A percentile compares a stretch with the other conserved stretches of the same genome.
These are phyloP conservation scores for Intubia oerlemansii DNA, from an alignment of 2,329 filamentous ascomycete genomes.

Conservation along the genomic window DNA sequence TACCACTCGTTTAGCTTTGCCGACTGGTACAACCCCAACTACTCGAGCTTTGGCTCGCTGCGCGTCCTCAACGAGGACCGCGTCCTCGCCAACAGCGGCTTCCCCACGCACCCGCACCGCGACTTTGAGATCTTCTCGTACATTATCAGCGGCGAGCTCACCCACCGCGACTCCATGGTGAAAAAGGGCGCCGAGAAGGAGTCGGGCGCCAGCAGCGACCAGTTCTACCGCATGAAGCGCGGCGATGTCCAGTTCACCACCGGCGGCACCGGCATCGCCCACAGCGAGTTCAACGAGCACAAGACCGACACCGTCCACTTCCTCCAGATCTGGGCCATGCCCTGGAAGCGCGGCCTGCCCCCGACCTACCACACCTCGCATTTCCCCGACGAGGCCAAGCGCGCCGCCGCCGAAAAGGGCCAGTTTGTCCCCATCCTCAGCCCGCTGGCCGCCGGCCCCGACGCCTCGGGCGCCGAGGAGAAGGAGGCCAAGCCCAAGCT, in stretches of 20 bases:
- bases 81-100: conserved; percentile 51
- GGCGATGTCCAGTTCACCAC: conserved; percentile 83
- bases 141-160: conserved; percentile 66
- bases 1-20: conserved; percentile 80
- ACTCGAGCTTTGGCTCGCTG: conserved; percentile 50
- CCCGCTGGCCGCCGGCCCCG: conserved; percentile 43
- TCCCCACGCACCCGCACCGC: conserved; percentile 67
- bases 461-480: conserved; percentile 41
- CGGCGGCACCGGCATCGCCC: conserved; percentile 61
- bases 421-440: conserved; percentile 58
- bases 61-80: conserved; percentile 81
- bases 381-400: conserved; percentile 53
- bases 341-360: conserved; percentile 49
- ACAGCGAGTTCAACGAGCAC: conserved; percentile 69
- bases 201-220: conserved; percentile 29
- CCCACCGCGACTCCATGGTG: conserved; percentile 72
- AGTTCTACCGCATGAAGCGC: conserved; percentile 49
- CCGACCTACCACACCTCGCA: conserved; percentile 58
- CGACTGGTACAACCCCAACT: conserved; percentile 43
- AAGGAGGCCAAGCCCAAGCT: conserved; percentile 38
- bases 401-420: conserved; percentile 17
- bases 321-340: conserved; percentile 72
- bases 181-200: conserved; percentile 46
- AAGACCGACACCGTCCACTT: conserved; percentile 53
- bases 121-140: conserved; percentile 86